A percentile compares a stretch with the other conserved stretches of the same genome.
Conservation (phyloP, 1,284 basidiomycete species). For the Cutaneotrichosporon cutaneum region DNA sequence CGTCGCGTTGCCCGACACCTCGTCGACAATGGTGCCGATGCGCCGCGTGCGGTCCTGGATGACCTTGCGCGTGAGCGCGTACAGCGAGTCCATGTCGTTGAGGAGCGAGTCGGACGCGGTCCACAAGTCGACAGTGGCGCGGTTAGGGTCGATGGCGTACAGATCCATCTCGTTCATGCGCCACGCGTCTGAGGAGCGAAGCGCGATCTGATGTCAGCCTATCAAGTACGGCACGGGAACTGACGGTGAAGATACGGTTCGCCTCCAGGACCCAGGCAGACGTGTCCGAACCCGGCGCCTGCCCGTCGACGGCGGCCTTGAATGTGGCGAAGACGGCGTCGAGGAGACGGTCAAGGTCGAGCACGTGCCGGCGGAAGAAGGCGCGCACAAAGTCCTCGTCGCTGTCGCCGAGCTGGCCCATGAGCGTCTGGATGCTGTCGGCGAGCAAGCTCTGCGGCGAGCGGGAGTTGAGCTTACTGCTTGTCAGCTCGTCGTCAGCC, state of each 20-base stretch:
- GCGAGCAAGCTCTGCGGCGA: conserved; percentile 50
- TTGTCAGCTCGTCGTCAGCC: conserved; percentile 5
- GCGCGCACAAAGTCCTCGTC: conserved; percentile 76
- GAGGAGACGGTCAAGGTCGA: conserved; percentile 47
- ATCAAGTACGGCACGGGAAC: too few species aligned
- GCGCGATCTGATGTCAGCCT: conserved; percentile 59
- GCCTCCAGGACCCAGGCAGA: conserved; percentile 64
- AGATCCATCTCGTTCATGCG: conserved; percentile 67
- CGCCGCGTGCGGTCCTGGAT: conserved; percentile 56
- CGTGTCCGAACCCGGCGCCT: conserved; percentile 43
- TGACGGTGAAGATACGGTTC: conserved; percentile 68
- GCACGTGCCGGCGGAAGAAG: conserved; percentile 76
- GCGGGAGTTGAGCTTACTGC: conserved; percentile 34
- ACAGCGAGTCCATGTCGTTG: conserved; percentile 69
- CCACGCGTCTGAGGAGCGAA: conserved; percentile 70
- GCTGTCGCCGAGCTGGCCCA: conserved; percentile 37
- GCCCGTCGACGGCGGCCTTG: conserved; percentile 25
- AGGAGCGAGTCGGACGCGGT: conserved; percentile 69
- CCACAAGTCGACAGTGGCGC: conserved; percentile 74
- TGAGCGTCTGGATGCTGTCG: conserved; percentile 49
- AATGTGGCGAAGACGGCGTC: conserved; percentile 43
- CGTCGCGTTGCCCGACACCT: conserved; percentile 21
- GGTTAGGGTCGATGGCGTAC: conserved; percentile 67
- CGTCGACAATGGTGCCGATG: conserved; percentile 55
- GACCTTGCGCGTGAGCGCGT: conserved; percentile 63